Evolutionary conservation across 768 basidiomycete species (phyloP).

Genomic region (Hydnum rufescens): DNA sequence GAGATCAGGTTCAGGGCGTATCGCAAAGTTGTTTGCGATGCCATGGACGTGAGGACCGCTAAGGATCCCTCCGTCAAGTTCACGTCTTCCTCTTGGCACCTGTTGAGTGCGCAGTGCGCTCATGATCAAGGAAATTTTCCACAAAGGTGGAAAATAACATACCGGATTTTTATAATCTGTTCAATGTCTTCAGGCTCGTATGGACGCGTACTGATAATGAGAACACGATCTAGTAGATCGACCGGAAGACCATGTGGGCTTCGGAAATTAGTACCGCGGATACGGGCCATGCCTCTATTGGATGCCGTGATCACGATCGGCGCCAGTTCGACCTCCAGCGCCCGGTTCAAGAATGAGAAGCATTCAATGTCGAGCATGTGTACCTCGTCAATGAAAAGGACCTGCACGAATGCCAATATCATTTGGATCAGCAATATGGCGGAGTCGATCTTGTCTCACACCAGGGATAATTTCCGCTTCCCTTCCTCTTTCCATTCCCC

Average conservation of each 20-base stretch:
- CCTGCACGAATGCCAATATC: slow-evolving; percentile 25
- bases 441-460: slow-evolving; percentile 27
- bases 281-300: slow-evolving; percentile 85
- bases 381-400: slow-evolving; percentile 97
- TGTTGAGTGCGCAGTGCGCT: no score
- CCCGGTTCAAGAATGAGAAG: slow-evolving; percentile 95
- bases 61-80: slow-evolving; percentile 52
- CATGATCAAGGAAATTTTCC: neutral
- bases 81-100: slow-evolving; percentile 92
- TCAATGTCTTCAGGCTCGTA: slow-evolving; percentile 69
- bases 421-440: neutral
- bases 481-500: slow-evolving; percentile 98
- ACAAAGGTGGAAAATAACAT: slow-evolving; percentile 11
- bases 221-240: slow-evolving; percentile 82
- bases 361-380: slow-evolving; percentile 99
- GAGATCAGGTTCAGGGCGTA: slow-evolving; percentile 93
- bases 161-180: slow-evolving; percentile 89
- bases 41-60: slow-evolving; percentile 74
- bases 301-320: slow-evolving; percentile 97
- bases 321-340: slow-evolving; percentile 80
- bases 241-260: slow-evolving; percentile 93
- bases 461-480: slow-evolving; percentile 96
- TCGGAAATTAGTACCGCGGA: slow-evolving; percentile 86
- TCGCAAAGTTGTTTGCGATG: slow-evolving; percentile 70
- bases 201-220: slow-evolving; percentile 86